Base-by-base conservation (phyloP, 352 stramenopile species). In the Lagenidium giganteum region DNA sequence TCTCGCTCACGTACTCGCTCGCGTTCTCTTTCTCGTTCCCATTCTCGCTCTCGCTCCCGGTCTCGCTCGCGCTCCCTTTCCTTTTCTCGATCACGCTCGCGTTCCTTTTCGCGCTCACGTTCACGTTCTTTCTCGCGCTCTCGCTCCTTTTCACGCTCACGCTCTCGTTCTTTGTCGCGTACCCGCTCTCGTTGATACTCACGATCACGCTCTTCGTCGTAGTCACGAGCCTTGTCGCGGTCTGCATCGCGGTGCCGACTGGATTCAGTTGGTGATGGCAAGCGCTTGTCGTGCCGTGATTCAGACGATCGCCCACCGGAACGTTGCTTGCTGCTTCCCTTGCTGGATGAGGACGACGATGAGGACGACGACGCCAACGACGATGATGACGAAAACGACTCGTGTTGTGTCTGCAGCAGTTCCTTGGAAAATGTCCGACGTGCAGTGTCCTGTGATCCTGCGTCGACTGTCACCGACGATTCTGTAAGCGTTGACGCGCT, bases 201-300 rank as follows among this genome's bases (percentile, higher is more conserved):
- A 2, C 35, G 48, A 30, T 49, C 36, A 35, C 49, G 53, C 6
- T 68, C 54, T 17, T 40, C 17, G 16, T 44, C 27, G 6, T 21
- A 17, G 4, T 32, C 23, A 7, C 39, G 42, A 21, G 47, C 33
- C 5, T 18, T 29, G 28, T 36, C 16, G n/a, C 24, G 20, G 13
- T 41, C 28, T 4, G 22, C 11, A 23, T 34, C 39, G 22, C 21
- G 39, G 9, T 46, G 22, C 13, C 23, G 26, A n/a, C n/a, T n/a
- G n/a, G n/a, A n/a, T 12, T 67, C 51, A 8, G 59, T 61, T 3
- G 65, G 65, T 1, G 65, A 69, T 8, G 65, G 54, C 2, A 51
- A 64, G 6, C 61, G 47, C 5, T 52, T 37, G 26, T 65, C 57
- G n/a, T n/a, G n/a, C n/a, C n/a, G n/a, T n/a, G n/a, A n/a, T n/a